Percentiles rank a stretch among this genome's conserved stretches.
phyloP scores from a whole-genome alignment of 1,284 basidiomycete species.

The Trichosporon asahii region DNA sequence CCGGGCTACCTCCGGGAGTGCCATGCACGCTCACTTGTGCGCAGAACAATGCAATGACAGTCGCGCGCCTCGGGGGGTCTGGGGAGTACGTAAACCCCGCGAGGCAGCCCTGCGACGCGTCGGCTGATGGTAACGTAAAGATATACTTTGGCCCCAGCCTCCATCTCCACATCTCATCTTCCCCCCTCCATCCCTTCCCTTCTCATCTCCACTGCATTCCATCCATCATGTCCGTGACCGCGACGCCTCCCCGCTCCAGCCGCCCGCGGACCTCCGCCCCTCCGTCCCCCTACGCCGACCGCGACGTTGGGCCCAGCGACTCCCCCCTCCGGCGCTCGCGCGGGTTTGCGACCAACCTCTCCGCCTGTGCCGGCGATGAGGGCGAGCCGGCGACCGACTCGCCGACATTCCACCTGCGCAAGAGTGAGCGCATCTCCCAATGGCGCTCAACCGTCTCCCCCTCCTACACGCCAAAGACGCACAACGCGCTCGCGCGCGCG shows the following conservation, averaged over 20 bases:
- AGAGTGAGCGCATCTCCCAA: not conserved
- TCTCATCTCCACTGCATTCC: not conserved
- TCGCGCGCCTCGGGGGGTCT: not conserved
- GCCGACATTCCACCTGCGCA: not conserved
- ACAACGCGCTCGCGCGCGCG: not conserved
- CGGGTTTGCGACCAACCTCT: not conserved
- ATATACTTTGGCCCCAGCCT: not conserved
- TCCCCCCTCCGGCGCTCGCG: not conserved
- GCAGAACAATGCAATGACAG: not conserved
- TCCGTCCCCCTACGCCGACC: not conserved
- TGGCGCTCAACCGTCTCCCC: not conserved
- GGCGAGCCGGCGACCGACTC: not conserved
- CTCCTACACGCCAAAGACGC: not conserved
- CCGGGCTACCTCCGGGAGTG: not conserved
- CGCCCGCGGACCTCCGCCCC: not conserved
- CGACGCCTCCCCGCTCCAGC: not conserved
- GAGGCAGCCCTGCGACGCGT: not conserved
- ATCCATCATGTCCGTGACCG: not conserved
- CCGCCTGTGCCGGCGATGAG: not conserved
- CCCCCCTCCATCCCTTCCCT: not conserved
- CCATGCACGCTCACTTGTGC: not conserved
- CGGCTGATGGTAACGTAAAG: slow-evolving; percentile 1
- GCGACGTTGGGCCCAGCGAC: not conserved
- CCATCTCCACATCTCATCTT: not conserved
- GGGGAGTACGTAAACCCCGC: not conserved